Conservation (phyloP, 1,284 basidiomycete species). For the Abortiporus biennis region DNA sequence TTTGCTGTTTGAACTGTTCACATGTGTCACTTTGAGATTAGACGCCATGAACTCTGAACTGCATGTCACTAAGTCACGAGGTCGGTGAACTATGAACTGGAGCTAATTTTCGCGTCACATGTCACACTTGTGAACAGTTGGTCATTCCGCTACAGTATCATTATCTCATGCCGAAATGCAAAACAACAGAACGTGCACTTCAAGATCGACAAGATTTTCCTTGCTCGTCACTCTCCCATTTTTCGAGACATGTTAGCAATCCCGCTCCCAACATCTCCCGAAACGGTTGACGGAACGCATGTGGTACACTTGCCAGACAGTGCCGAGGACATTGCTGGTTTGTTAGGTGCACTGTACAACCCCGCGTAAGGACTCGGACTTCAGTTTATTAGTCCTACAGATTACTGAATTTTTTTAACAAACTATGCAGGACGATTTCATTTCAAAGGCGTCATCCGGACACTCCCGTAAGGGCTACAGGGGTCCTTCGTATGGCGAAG, state of each 20-base stretch:
- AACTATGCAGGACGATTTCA: background rate
- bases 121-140: too few species aligned
- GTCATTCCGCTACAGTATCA: too few species aligned
- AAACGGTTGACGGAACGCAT: too few species aligned
- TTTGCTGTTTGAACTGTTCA: too few species aligned
- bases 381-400: background rate
- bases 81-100: too few species aligned
- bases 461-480: background rate
- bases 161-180: too few species aligned
- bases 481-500: background rate
- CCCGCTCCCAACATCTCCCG: background rate
- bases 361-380: too few species aligned
- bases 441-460: background rate
- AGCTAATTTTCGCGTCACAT: too few species aligned
- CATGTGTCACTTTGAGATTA: too few species aligned
- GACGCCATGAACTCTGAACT: too few species aligned
- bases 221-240: background rate
- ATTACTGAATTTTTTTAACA: background rate
- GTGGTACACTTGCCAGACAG: background rate
- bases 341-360: background rate
- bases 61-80: too few species aligned
- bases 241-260: conserved; percentile 8
- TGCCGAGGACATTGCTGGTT: background rate
- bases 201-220: background rate
- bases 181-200: too few species aligned